Evolutionary conservation across 208 protist species (phyloP), one percentile per base, ranked within the genome.

Genomic region (Acanthamoeba healyi): DNA sequence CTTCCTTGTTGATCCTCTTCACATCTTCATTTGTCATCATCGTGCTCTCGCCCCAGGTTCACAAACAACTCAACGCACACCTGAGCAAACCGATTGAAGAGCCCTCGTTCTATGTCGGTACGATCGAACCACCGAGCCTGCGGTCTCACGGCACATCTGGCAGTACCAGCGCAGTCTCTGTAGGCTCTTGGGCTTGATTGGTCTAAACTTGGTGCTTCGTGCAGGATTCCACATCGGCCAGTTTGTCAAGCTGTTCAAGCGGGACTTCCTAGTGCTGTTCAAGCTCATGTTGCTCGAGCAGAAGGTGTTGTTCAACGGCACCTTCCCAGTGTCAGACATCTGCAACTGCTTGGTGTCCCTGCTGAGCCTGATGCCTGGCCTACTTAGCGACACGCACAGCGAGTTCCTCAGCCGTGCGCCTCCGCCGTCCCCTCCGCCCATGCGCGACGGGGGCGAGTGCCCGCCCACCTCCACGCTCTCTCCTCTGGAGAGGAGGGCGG

Each of bases 221-320:
- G 34, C 54, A 89, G 81, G 84, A 9, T 51, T 91, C 36, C 7
- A 70, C 58, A 14, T 91, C 9, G 58, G 58, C 46, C 84, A 91
- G 6, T 91, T 72, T 19, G 38, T 91, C 26, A 46, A 70, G 36
- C 19, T 51, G 32, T 91, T 91, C 58, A 63, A 91, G 38, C 49
- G 84, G 22, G 58, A 91, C n/a, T 70, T 91, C 26, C 29, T 91
- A 15, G 56, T 91, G 32, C 84, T 91, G 36, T 91, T 91, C 84
- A 91, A 91, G 84, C 84, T 91, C 15, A 14, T 91, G 46, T 7
- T 91, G 15, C 58, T 91, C 36, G 84, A 91, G 24, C 84, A 72
- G 24, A 63, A 72, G 58, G 84, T 91, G 32, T 24, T 91, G n/a
- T 10, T 91, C 84, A 72, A 91, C 54, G 46, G 84, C 38, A 63